Evolutionary conservation across 306 rosid species (phyloP).

Genomic region (Rubus parviflorus): DNA sequence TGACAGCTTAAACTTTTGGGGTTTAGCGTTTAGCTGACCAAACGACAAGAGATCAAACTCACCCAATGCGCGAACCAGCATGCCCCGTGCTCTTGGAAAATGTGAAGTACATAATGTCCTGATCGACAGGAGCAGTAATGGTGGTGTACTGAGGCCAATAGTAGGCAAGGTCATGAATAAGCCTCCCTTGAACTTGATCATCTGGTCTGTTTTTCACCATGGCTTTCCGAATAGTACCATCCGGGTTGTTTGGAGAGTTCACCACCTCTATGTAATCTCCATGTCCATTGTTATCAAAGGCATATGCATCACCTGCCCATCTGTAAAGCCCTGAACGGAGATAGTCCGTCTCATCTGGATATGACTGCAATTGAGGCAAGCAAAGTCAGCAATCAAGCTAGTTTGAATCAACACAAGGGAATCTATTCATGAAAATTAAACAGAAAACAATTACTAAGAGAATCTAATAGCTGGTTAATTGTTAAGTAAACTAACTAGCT

Average conservation of each 20-base stretch:
- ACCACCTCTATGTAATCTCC: slow-evolving; percentile 76
- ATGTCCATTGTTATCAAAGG: slow-evolving; percentile 32
- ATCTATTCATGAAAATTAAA: neutral
- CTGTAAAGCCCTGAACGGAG: slow-evolving; percentile 52
- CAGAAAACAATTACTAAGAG: neutral
- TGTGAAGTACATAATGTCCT: slow-evolving; percentile 80
- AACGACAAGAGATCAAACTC: neutral
- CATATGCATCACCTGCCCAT: slow-evolving; percentile 75
- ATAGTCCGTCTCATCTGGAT: slow-evolving; percentile 41
- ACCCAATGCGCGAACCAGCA: slow-evolving; percentile 93
- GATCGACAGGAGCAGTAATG: slow-evolving; percentile 48
- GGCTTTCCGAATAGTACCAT: slow-evolving; percentile 46
- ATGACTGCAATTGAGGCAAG: slow-evolving; percentile 44
- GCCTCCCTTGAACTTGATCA: slow-evolving; percentile 41
- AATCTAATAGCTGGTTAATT: neutral
- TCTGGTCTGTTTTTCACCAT: slow-evolving; percentile 28
- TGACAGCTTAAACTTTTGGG: neutral
- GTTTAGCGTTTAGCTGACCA: neutral
- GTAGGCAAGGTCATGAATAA: slow-evolving; percentile 74
- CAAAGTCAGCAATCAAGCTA: neutral
- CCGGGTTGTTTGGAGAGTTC: slow-evolving; percentile 78
- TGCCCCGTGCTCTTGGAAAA: slow-evolving; percentile 89
- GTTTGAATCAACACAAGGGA: neutral
- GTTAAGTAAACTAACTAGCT: neutral
- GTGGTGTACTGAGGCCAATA: slow-evolving; percentile 90